A percentile compares a stretch with the other conserved stretches of the same genome.
Evolutionary conservation across 2,329 filamentous ascomycete species (phyloP).

Genomic region (Colletotrichum sp.): DNA sequence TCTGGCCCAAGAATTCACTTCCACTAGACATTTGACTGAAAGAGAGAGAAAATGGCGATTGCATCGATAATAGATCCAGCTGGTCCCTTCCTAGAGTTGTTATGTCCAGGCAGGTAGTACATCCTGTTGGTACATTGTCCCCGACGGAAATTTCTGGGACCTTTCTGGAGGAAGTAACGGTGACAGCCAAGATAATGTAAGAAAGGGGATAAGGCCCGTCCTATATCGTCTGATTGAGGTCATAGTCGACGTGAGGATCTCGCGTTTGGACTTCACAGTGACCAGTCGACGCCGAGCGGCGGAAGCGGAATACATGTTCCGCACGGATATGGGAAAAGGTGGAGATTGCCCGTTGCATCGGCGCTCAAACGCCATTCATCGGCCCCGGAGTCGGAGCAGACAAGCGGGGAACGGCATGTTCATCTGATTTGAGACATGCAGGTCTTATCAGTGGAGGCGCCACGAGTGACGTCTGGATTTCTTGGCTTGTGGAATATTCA

Average conservation of each 20-base stretch:
- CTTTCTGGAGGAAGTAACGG: neutral
- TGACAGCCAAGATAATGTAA: neutral
- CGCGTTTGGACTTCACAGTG: neutral
- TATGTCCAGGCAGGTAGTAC: fast-evolving
- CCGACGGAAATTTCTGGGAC: too few relatives aligned
- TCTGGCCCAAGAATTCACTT: fast-evolving
- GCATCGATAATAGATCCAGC: neutral
- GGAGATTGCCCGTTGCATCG: neutral
- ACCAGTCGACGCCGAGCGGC: neutral
- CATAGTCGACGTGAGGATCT: neutral
- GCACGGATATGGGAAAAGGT: neutral
- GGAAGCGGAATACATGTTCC: neutral
- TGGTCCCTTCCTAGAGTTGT: neutral
- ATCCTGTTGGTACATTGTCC: neutral
- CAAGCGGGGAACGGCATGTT: neutral
- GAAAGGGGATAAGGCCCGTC: neutral
- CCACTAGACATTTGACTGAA: neutral
- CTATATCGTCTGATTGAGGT: fast-evolving
- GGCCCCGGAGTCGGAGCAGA: neutral
- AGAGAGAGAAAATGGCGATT: too few relatives aligned
- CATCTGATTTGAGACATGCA: neutral
- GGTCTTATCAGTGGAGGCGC: neutral
- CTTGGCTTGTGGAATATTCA: neutral
- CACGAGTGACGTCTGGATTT: neutral
- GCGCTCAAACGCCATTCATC: neutral